phyloP scores from a whole-genome alignment of 2,329 filamentous ascomycete genomes.

The Talaromyces albobiverticillius region DNA sequence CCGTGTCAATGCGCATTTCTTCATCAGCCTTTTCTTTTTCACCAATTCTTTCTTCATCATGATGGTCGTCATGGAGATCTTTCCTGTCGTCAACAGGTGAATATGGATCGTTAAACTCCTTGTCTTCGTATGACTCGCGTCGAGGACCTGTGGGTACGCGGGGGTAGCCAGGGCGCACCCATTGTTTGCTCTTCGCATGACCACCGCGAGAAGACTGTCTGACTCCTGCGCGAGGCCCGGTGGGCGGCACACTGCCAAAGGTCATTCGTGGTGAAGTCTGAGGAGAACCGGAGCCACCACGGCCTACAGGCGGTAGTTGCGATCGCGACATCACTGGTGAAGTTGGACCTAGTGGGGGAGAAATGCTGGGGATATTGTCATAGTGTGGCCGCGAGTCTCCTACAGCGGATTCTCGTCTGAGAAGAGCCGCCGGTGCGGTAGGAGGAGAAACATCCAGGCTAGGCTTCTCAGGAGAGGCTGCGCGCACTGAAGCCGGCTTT shows the following conservation, averaged over 20 bases:
- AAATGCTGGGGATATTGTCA: constrained; percentile 5
- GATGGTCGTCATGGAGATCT: not conserved
- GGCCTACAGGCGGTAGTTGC: constrained; percentile 23
- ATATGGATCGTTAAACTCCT: constrained; percentile 16
- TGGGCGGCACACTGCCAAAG: constrained; percentile 37
- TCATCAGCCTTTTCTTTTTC: constrained; percentile 1
- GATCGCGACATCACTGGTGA: constrained; percentile 27
- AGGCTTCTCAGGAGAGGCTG: constrained; percentile 21
- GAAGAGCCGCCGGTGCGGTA: constrained; percentile 36
- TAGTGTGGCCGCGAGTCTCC: constrained; percentile 19
- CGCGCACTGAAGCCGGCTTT: constrained; percentile 20
- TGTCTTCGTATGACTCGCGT: constrained; percentile 31
- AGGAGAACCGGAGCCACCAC: constrained; percentile 29
- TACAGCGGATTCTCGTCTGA: constrained; percentile 23
- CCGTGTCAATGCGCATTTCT: not conserved
- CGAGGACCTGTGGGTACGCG: constrained; percentile 26
- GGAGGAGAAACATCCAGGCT: constrained; percentile 32
- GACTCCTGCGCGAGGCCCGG: constrained; percentile 40
- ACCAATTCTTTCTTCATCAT: not conserved
- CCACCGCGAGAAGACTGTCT: constrained; percentile 30
- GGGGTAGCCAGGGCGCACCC: constrained; percentile 36
- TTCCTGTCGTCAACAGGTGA: not conserved
- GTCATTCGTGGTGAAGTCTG: constrained; percentile 37
- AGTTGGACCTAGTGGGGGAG: constrained; percentile 18
- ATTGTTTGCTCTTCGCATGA: constrained; percentile 37